These are phyloP conservation scores for Naganishia vaughanmartiniae DNA, from an alignment of 768 basidiomycete species.

Conservation along the genomic window DNA sequence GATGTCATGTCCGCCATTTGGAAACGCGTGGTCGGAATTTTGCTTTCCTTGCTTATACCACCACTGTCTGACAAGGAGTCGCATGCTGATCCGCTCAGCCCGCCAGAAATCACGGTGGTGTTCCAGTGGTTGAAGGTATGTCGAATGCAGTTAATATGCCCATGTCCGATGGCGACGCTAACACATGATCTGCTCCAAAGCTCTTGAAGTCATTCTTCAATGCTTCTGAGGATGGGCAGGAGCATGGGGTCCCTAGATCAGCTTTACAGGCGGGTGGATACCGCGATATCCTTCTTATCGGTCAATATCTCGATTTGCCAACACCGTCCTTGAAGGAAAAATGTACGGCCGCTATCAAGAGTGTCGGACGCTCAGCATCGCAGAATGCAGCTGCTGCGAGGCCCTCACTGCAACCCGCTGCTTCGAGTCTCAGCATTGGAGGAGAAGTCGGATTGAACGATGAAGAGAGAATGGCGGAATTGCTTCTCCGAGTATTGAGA, in stretches of 20 bases:
- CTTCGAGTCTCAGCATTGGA: constrained; percentile 4
- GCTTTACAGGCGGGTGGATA: constrained; percentile 43
- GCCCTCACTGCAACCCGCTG: neutral
- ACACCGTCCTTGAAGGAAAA: constrained; percentile 44
- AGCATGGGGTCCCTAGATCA: constrained; percentile 46
- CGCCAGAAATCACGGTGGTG: constrained; percentile 47
- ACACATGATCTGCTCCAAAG: neutral
- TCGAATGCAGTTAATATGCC: neutral
- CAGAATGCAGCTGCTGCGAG: neutral
- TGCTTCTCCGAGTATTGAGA: constrained; percentile 46
- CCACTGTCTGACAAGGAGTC: constrained; percentile 46
- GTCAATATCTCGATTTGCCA: constrained; percentile 50
- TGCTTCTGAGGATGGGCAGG: constrained; percentile 43
- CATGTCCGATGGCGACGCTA: neutral
- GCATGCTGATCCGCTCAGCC: constrained; percentile 15
- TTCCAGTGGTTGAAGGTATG: constrained; percentile 50
- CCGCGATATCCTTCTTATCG: constrained; percentile 48
- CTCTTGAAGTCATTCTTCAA: constrained; percentile 50
- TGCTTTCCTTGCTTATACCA: constrained; percentile 48
- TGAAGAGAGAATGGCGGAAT: constrained; percentile 47
- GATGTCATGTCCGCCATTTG: constrained; percentile 44
- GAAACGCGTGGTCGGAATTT: constrained; percentile 43
- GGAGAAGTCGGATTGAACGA: constrained; percentile 29
- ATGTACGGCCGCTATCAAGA: constrained; percentile 44
- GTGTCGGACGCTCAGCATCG: constrained; percentile 29